Evolutionary conservation across 169 alveolate species (phyloP).

Genomic region (Plasmodium vivax): DNA sequence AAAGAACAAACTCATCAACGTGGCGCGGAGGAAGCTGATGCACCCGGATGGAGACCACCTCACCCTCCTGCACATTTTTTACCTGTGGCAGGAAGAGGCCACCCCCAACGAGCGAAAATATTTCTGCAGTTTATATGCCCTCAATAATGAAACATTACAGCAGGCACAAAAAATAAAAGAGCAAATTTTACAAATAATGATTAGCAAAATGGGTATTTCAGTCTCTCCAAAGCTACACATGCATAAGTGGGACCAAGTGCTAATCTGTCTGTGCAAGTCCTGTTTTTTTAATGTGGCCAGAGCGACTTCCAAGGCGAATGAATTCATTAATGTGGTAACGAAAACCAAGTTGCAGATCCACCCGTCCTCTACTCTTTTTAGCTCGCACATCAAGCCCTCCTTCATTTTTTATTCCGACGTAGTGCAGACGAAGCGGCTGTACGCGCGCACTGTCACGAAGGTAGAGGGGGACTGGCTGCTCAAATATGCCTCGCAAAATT

Average conservation of each 20-base stretch:
- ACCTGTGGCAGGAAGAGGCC: conserved; percentile 81
- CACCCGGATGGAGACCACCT: conserved; percentile 98
- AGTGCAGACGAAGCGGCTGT: conserved; percentile 88
- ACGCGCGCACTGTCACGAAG: conserved; percentile 87
- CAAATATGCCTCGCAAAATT: conserved; percentile 25
- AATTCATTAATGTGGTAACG: conserved; percentile 35
- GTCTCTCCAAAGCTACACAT: conserved; percentile 37
- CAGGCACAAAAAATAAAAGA: conserved; percentile 77
- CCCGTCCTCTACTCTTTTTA: conserved; percentile 84
- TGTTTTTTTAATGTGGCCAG: conserved; percentile 80
- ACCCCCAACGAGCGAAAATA: conserved; percentile 80
- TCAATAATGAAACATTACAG: conserved; percentile 84
- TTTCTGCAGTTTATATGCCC: conserved; percentile 88
- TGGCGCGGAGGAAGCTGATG: conserved; percentile 92
- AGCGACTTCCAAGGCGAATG: conserved; percentile 58
- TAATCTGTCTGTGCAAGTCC: conserved; percentile 81
- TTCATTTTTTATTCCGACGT: conserved; percentile 91
- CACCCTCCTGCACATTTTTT: conserved; percentile 91
- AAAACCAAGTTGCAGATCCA: conserved; percentile 79
- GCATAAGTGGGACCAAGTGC: conserved; percentile 72
- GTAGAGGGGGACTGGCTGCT: conserved; percentile 76
- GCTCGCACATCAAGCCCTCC: conserved; percentile 78
- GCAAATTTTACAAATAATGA: conserved; percentile 52
- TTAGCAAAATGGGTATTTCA: background rate
- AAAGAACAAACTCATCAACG: conserved; percentile 89